Evolutionary conservation across 345 rosid species (phyloP).

Genomic region (Aquilaria malaccensis): DNA sequence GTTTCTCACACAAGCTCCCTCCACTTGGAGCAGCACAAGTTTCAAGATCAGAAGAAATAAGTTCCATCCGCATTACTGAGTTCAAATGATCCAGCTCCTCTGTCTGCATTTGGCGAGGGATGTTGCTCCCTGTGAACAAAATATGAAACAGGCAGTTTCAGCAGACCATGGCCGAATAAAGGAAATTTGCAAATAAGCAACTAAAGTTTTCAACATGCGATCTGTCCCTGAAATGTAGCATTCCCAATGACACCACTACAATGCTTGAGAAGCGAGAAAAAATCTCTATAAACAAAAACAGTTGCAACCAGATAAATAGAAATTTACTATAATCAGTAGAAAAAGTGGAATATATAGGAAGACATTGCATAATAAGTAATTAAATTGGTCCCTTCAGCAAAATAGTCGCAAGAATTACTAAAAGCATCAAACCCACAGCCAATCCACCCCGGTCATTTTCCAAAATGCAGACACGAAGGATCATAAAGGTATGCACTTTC

Average conservation of each 20-base stretch:
- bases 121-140: constrained; percentile 4
- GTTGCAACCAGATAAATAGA: too few species aligned
- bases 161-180: not conserved
- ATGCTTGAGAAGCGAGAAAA: too few species aligned
- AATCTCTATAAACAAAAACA: too few species aligned
- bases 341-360: too few species aligned
- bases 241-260: not conserved
- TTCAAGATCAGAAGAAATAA: constrained; percentile 5
- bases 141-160: not conserved
- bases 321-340: too few species aligned
- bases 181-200: not conserved
- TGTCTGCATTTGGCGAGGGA: not conserved
- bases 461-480: too few species aligned
- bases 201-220: not conserved
- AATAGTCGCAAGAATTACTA: too few species aligned
- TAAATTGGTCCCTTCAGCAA: too few species aligned
- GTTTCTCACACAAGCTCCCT: not conserved
- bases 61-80: not conserved
- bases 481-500: too few species aligned
- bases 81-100: constrained; percentile 6
- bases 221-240: not conserved
- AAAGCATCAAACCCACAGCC: too few species aligned
- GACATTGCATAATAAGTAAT: too few species aligned
- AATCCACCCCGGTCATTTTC: too few species aligned
- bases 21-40: not conserved